Base-by-base conservation (phyloP, 2,329 filamentous ascomycete genomes). In the Phaeophleospora eucalypticola region DNA sequence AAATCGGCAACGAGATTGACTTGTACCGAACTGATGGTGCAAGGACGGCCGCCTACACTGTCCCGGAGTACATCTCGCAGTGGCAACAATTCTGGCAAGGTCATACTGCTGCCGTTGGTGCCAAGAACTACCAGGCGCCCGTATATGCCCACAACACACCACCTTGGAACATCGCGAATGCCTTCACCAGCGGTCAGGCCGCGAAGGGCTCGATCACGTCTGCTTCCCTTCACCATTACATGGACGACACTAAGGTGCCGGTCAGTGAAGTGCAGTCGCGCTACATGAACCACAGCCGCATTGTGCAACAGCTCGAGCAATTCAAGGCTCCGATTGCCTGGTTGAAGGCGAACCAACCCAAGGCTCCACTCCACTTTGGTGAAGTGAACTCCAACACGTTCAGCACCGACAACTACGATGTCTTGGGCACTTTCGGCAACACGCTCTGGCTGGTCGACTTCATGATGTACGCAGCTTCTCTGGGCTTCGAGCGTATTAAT, bases 211-310 rank as follows among this genome's bases (percentile, higher is more conserved):
- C 41, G 12, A 43, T 46, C 20, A 19, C 20, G 12, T 36, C 36
- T 12, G 45, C 40, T 4, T 43, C 48, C 15, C n/a, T 46, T 3
- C 48, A 50, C 35, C 43, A 50, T 19, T 50, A 50, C 18, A 50
- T 50, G 48, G 48, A 50, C 15, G 20, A 17, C 18, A 18, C n/a
- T 8, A 15, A 32, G 9, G 17, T 39, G 4, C 21, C 27, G 29
- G 41, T 20, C 17, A 42, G 35, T n/a, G 29, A 36, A 10, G 43
- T 46, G 9, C 43, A 46, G 17, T 32, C 20, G 35, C 37, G 40
- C 29, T 50, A 50, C 36, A 46, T 50, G 48, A 50, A 50, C 29
- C 48, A 50, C 40, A 46, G 38, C 24, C 48, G 48, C 8, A 43
- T 50, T 20, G 43, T 40, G 8, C 16, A 38, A 6, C 39, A 43